Percentiles rank a stretch among this genome's conserved stretches.
These are phyloP conservation scores for Abrus pulchellus DNA, from an alignment of 306 rosid species.

Conservation along the genomic window DNA sequence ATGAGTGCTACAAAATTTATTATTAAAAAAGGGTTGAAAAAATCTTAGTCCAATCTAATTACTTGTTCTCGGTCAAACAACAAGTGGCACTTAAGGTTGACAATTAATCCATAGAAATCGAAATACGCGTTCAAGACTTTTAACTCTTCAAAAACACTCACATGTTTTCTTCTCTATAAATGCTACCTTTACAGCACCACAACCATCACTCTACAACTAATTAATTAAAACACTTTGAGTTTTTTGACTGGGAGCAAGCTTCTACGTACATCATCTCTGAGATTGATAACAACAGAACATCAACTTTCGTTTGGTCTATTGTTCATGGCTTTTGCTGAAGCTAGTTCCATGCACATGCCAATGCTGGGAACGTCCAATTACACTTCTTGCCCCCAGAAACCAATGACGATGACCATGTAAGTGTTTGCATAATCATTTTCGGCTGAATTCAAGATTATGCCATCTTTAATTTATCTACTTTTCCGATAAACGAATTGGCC, in stretches of 20 bases:
- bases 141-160: too few species aligned
- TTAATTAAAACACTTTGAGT: neutral
- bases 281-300: neutral
- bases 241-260: neutral
- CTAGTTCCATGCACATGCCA: slow-evolving; percentile 5
- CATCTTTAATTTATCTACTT: neutral
- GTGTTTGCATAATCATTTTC: neutral
- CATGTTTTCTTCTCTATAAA: neutral
- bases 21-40: too few species aligned
- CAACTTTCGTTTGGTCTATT: neutral
- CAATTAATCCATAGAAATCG: too few species aligned
- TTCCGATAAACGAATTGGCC: neutral
- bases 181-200: neutral
- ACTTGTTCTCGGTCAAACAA: too few species aligned
- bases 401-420: slow-evolving; percentile 19
- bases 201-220: too few species aligned
- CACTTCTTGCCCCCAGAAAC: neutral
- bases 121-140: too few species aligned
- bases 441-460: neutral
- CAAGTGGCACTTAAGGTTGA: too few species aligned
- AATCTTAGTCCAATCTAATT: too few species aligned
- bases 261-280: neutral
- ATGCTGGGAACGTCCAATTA: neutral
- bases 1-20: too few species aligned
- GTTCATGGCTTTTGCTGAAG: slow-evolving; percentile 8